These are phyloP conservation scores for Hyphopichia burtonii DNA, from an alignment of 1,139 yeast species.

Conservation along the genomic window DNA sequence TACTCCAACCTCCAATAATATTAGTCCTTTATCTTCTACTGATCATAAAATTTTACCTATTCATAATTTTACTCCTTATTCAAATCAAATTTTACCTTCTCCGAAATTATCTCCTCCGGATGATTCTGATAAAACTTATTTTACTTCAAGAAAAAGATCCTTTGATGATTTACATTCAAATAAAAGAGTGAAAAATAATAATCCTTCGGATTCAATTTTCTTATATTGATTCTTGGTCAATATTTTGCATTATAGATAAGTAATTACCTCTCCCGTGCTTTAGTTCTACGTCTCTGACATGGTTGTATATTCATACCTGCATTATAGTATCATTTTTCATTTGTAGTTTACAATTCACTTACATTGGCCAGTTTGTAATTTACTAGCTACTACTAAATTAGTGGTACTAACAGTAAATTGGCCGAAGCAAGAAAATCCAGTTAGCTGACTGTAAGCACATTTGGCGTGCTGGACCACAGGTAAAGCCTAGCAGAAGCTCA, in stretches of 20 bases:
- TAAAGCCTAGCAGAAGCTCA: too few relatives aligned
- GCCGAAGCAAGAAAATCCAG: too few relatives aligned
- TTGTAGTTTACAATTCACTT: too few relatives aligned
- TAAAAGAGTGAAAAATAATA: background rate
- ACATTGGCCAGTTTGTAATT: too few relatives aligned
- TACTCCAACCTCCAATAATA: conserved; percentile 27
- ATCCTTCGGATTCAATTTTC: background rate
- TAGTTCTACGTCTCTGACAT: too few relatives aligned
- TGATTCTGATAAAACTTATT: background rate
- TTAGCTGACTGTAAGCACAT: too few relatives aligned
- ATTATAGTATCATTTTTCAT: too few relatives aligned
- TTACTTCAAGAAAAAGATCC: conserved; percentile 12
- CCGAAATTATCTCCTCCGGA: conserved; percentile 10
- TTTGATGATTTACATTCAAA: conserved; percentile 10
- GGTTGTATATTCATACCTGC: too few relatives aligned
- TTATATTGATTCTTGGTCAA: background rate
- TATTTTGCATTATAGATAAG: background rate
- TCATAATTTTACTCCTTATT: background rate
- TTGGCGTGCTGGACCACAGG: too few relatives aligned
- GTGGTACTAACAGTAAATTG: too few relatives aligned
- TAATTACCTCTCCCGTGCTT: too few relatives aligned
- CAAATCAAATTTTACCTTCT: conserved; percentile 7
- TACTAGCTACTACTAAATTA: too few relatives aligned
- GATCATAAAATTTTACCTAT: background rate
- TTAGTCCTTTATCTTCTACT: conserved; percentile 20